These are phyloP conservation scores for Filosporella fistucella DNA, from an alignment of 495 filamentous ascomycete genomes.

Conservation along the genomic window DNA sequence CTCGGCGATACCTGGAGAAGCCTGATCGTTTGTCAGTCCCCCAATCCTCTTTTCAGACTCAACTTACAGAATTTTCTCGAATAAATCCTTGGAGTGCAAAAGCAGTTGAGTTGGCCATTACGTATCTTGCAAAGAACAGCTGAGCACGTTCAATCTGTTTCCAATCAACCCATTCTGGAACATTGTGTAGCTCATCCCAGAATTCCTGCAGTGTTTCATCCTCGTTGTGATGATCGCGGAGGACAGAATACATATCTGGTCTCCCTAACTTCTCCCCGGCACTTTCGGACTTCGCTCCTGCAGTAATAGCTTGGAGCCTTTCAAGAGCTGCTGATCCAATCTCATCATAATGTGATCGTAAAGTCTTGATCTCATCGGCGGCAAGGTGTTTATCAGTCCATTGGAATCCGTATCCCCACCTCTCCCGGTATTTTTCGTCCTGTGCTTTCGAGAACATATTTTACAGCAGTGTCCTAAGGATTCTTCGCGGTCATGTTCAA, in stretches of 20 bases:
- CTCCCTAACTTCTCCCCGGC: background rate
- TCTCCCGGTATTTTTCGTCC: background rate
- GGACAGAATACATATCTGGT: constrained; percentile 55
- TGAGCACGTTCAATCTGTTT: constrained; percentile 66
- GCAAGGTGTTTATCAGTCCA: constrained; percentile 64
- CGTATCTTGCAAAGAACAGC: constrained; percentile 65
- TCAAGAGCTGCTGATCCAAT: constrained; percentile 36
- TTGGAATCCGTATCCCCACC: constrained; percentile 49
- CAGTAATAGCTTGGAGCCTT: constrained; percentile 18
- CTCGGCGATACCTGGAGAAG: constrained; percentile 58
- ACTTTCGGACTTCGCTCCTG: background rate
- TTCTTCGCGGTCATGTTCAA: too few relatives aligned
- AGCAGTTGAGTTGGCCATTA: background rate
- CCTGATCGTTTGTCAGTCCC: constrained; percentile 55
- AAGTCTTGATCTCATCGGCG: constrained; percentile 44
- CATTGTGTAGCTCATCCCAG: constrained; percentile 61
- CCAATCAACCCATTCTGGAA: constrained; percentile 79
- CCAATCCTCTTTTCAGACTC: constrained; percentile 25
- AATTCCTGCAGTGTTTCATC: constrained; percentile 53
- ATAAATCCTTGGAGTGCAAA: constrained; percentile 8
- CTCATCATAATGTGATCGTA: constrained; percentile 60
- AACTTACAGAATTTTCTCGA: constrained; percentile 44
- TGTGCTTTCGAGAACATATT: background rate
- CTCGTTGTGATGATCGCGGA: constrained; percentile 48
- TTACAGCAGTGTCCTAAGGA: background rate